Percentiles rank a stretch among this genome's conserved stretches.
phyloP scores from a whole-genome alignment of 139 green algal genomes.

The Monoraphidium neglectum region DNA sequence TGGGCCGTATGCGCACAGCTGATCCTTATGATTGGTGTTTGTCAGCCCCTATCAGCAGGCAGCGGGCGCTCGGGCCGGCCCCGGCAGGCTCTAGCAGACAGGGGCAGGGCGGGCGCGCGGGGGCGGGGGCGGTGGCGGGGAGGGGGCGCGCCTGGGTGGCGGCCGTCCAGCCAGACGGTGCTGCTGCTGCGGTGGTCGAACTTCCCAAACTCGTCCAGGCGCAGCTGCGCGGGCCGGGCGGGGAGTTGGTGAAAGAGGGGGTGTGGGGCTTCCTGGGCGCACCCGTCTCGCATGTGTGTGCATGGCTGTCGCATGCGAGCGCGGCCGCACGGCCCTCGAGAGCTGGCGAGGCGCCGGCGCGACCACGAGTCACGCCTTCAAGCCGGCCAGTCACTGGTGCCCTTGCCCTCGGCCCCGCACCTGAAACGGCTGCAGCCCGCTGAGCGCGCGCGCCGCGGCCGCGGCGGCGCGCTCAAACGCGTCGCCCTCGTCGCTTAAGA shows the following conservation, averaged over 20 bases:
- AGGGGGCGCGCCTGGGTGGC: neutral
- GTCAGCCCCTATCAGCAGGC: neutral
- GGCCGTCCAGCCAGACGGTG: conserved; percentile 53
- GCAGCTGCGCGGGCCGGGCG: conserved; percentile 3
- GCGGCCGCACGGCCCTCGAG: too few relatives aligned
- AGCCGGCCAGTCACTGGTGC: too few relatives aligned
- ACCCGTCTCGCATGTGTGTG: neutral
- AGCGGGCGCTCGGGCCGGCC: neutral
- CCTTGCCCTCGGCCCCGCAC: neutral
- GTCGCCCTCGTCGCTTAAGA: conserved; percentile 44
- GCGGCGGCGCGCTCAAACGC: conserved; percentile 39
- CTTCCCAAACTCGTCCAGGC: conserved; percentile 21
- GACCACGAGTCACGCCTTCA: too few relatives aligned
- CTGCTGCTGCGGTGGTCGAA: conserved; percentile 49
- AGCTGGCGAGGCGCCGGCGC: neutral
- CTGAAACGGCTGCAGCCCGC: conserved; percentile 19
- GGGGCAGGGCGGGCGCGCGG: neutral
- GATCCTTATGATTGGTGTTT: neutral
- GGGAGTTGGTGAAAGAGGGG: neutral
- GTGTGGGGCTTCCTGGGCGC: neutral
- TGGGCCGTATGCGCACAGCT: neutral
- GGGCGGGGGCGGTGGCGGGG: neutral
- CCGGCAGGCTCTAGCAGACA: neutral
- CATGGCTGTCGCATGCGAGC: neutral
- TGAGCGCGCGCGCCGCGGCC: conserved; percentile 1